phyloP scores from a whole-genome alignment of 371 early-diverging fungal genomes.

The Phascolomyces articulosus region DNA sequence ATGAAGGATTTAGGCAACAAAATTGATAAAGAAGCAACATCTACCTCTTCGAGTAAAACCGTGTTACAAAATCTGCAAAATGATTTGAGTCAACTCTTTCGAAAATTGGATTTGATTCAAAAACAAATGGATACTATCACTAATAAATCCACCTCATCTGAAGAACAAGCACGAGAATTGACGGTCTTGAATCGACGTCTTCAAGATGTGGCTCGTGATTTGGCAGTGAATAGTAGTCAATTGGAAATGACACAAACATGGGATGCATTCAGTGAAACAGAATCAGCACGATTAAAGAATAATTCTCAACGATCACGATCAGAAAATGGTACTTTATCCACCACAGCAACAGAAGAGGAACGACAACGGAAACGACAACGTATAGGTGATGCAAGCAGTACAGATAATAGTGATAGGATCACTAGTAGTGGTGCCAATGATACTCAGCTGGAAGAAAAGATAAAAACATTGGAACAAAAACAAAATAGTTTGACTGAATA shows the following conservation, averaged over 20 bases:
- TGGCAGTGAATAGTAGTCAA: background rate
- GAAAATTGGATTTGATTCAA: background rate
- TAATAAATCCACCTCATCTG: background rate
- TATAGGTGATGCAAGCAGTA: background rate
- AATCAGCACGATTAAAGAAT: no score
- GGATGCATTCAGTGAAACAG: background rate
- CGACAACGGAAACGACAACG: background rate
- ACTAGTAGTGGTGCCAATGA: background rate
- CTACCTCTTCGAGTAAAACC: background rate
- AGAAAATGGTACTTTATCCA: no score
- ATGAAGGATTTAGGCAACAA: slow-evolving; percentile 6
- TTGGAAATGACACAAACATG: background rate
- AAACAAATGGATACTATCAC: background rate
- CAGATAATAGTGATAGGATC: background rate
- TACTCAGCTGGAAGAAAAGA: background rate
- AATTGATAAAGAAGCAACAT: background rate
- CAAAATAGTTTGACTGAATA: slow-evolving; percentile 14
- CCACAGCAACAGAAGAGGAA: background rate
- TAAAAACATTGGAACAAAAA: slow-evolving; percentile 4
- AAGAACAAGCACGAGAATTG: background rate
- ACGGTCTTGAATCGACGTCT: background rate
- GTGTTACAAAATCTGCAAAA: background rate
- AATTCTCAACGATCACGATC: no score
- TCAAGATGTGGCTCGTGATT: background rate
- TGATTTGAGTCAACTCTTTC: background rate